Percentiles rank a stretch among this genome's conserved stretches.
Evolutionary conservation across 2,329 filamentous ascomycete species (phyloP).

Genomic region (Cercospora berteroae): DNA sequence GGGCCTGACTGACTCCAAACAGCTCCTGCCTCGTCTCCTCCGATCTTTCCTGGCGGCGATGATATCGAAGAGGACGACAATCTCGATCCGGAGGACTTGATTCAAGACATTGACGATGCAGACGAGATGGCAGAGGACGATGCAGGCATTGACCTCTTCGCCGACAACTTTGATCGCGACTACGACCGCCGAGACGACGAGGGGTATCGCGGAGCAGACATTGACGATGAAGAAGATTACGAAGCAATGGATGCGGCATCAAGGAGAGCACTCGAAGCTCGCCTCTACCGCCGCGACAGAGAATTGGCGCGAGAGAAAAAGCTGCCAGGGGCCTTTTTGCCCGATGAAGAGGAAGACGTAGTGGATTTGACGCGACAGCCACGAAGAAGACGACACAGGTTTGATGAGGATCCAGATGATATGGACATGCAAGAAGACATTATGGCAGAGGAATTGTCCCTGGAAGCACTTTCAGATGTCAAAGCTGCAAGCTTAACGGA

Average conservation of each 20-base stretch:
- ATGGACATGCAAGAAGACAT: constrained; percentile 85
- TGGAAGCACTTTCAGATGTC: constrained; percentile 87
- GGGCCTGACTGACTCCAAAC: constrained; percentile 21
- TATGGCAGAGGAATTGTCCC: constrained; percentile 90
- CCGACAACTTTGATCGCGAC: constrained; percentile 64
- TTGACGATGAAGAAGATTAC: constrained; percentile 77
- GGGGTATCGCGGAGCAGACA: constrained; percentile 65
- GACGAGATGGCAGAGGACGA: constrained; percentile 69
- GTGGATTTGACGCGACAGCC: constrained; percentile 83
- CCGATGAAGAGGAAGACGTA: constrained; percentile 78
- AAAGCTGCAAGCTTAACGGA: constrained; percentile 92
- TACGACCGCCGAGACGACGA: constrained; percentile 55
- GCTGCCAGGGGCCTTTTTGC: constrained; percentile 71
- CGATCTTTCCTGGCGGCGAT: constrained; percentile 66
- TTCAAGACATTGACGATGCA: constrained; percentile 63
- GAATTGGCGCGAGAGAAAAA: constrained; percentile 66
- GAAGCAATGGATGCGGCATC: constrained; percentile 65
- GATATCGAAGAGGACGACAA: constrained; percentile 66
- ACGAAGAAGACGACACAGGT: constrained; percentile 79
- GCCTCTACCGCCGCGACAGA: constrained; percentile 70
- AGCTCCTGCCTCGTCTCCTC: constrained; percentile 60
- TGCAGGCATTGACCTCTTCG: constrained; percentile 70
- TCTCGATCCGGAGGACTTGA: constrained; percentile 64
- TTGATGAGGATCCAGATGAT: constrained; percentile 92
- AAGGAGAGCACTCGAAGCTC: constrained; percentile 68